These are phyloP conservation scores for Hibiscus trionum DNA, from an alignment of 345 rosid species.

Conservation along the genomic window DNA sequence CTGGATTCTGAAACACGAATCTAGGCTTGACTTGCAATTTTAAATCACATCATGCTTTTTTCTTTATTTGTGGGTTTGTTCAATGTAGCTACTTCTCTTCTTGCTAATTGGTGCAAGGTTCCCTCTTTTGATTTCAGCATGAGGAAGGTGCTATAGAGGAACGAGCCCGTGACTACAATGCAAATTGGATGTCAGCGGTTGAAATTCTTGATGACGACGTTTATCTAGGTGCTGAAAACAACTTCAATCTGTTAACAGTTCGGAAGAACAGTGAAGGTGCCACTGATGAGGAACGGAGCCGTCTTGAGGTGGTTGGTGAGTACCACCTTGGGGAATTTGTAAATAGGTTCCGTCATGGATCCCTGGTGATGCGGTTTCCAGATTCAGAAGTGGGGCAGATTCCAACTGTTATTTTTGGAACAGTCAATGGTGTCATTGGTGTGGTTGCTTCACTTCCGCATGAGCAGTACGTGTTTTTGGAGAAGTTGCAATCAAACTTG, in stretches of 20 bases:
- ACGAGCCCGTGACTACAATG: slow-evolving; percentile 80
- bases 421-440: slow-evolving; percentile 83
- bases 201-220: slow-evolving; percentile 85
- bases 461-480: slow-evolving; percentile 64
- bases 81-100: not conserved
- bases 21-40: not conserved
- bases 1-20: not conserved
- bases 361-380: slow-evolving; percentile 85
- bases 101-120: not conserved
- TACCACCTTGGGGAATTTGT: slow-evolving; percentile 91
- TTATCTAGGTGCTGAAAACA: slow-evolving; percentile 79
- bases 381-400: slow-evolving; percentile 88
- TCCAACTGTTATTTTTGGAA: slow-evolving; percentile 75
- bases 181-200: slow-evolving; percentile 91
- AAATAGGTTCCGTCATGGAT: slow-evolving; percentile 86
- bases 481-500: slow-evolving; percentile 70
- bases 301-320: slow-evolving; percentile 85
- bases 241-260: slow-evolving; percentile 72
- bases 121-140: slow-evolving; percentile 41
- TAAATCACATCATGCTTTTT: not conserved
- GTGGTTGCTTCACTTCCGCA: slow-evolving; percentile 87
- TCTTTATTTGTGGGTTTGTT: too few relatives aligned
- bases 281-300: slow-evolving; percentile 76
- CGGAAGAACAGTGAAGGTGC: slow-evolving; percentile 86
- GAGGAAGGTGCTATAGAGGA: slow-evolving; percentile 91